phyloP scores from a whole-genome alignment of 2,329 filamentous ascomycete genomes.

The Cladorrhinum sp. region DNA sequence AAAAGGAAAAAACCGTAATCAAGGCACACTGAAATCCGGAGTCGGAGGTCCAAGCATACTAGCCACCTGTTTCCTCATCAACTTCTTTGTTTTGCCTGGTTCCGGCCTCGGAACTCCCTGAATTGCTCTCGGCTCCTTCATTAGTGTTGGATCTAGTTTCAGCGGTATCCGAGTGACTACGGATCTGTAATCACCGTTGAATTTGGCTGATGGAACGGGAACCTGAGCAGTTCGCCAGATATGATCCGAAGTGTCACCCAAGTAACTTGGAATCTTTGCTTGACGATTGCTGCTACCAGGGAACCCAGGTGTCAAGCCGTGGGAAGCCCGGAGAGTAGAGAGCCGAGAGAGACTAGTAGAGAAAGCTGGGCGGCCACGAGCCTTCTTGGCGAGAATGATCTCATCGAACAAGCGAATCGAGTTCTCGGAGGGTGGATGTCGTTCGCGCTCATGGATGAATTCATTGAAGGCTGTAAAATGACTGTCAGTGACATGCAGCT shows the following conservation, averaged over 20 bases:
- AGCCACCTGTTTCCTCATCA: slow-evolving; percentile 55
- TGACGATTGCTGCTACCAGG: slow-evolving; percentile 34
- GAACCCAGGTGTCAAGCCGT: slow-evolving; percentile 46
- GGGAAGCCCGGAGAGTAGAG: slow-evolving; percentile 57
- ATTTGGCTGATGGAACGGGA: slow-evolving; percentile 58
- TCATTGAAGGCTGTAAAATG: slow-evolving; percentile 64
- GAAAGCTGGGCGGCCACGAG: slow-evolving; percentile 62
- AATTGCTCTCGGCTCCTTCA: slow-evolving; percentile 88
- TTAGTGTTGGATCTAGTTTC: slow-evolving; percentile 78
- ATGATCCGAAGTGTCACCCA: slow-evolving; percentile 72
- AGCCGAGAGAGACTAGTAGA: slow-evolving; percentile 62
- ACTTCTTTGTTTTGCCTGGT: slow-evolving; percentile 46
- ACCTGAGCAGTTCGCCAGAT: slow-evolving; percentile 71
- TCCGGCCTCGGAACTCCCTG: slow-evolving; percentile 75
- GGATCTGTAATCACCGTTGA: slow-evolving; percentile 60
- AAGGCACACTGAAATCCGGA: slow-evolving; percentile 24
- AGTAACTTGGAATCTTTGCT: slow-evolving; percentile 54
- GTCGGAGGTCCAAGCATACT: slow-evolving; percentile 35
- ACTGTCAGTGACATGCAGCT: slow-evolving; percentile 23
- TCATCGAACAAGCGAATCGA: slow-evolving; percentile 77
- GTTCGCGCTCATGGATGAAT: slow-evolving; percentile 80
- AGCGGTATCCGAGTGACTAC: slow-evolving; percentile 68
- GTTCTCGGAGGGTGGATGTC: slow-evolving; percentile 58
- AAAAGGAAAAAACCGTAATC: background rate
- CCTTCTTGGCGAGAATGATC: slow-evolving; percentile 75